A percentile compares a stretch with the other conserved stretches of the same genome.
phyloP scores from a whole-genome alignment of 805 yeast species.

The Spathaspora passalidarum region DNA sequence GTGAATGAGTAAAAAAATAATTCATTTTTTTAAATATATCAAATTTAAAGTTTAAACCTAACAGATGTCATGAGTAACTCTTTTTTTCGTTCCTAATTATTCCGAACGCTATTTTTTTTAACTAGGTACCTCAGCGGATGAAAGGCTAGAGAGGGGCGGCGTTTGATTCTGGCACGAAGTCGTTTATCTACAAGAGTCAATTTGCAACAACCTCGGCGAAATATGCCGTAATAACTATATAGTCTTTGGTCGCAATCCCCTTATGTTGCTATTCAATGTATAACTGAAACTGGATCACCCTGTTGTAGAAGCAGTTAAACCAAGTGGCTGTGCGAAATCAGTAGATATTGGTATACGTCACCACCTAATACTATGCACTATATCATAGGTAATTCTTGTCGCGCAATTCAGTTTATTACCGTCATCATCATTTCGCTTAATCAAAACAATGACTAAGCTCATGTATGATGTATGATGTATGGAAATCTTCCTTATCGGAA shows the following conservation, averaged over 20 bases:
- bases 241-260: not conserved
- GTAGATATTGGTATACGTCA: too few species aligned
- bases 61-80: not conserved
- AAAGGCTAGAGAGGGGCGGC: not conserved
- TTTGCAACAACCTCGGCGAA: not conserved
- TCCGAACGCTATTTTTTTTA: not conserved
- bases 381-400: too few species aligned
- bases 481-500: not conserved
- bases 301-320: too few species aligned
- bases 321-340: too few species aligned
- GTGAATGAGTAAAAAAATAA: not conserved
- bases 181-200: not conserved
- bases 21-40: not conserved
- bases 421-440: not conserved
- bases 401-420: not conserved
- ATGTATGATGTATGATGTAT: not conserved
- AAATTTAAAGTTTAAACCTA: not conserved
- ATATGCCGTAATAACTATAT: too few species aligned
- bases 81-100: not conserved
- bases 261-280: not conserved
- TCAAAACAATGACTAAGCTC: too few species aligned
- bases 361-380: too few species aligned
- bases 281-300: too few species aligned
- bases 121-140: not conserved
- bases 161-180: not conserved